Evolutionary conservation across 2,329 filamentous ascomycete genomes (phyloP).

Genomic region (Coniella lustricola): DNA sequence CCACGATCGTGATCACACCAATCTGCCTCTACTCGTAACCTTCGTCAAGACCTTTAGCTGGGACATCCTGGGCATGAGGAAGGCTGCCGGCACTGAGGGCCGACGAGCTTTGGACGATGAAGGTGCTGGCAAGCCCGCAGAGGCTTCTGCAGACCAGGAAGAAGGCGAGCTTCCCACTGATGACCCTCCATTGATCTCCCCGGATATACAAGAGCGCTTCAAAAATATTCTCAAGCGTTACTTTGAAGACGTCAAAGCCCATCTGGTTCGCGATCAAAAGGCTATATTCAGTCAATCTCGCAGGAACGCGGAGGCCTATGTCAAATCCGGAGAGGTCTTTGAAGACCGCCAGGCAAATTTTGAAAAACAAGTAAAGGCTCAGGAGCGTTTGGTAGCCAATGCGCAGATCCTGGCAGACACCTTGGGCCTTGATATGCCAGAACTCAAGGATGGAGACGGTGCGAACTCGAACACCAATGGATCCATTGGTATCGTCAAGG

Average conservation of each 20-base stretch:
- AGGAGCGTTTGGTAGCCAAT: conserved; percentile 84
- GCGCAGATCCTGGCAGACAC: conserved; percentile 87
- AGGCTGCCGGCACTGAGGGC: conserved; percentile 60
- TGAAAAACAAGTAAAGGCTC: conserved; percentile 85
- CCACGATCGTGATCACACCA: conserved; percentile 86
- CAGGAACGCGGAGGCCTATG: conserved; percentile 95
- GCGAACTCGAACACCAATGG: conserved; percentile 58
- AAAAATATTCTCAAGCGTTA: conserved; percentile 79
- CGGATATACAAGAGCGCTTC: conserved; percentile 79
- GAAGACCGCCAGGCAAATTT: conserved; percentile 95
- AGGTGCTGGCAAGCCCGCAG: conserved; percentile 50
- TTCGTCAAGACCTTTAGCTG: conserved; percentile 96
- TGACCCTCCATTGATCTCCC: conserved; percentile 67
- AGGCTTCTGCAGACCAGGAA: conserved; percentile 40
- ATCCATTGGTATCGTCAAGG: conserved; percentile 87
- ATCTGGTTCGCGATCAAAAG: conserved; percentile 87
- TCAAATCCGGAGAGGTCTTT: conserved; percentile 97
- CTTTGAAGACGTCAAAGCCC: conserved; percentile 85
- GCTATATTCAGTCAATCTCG: conserved; percentile 78
- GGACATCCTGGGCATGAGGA: conserved; percentile 81
- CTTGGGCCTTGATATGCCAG: conserved; percentile 86
- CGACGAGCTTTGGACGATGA: conserved; percentile 80
- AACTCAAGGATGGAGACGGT: conserved; percentile 77
- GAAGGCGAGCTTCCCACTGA: conserved; percentile 37
- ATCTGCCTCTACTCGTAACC: conserved; percentile 82